Percentiles rank a stretch among this genome's conserved stretches.
These are phyloP conservation scores for Saccharomyces uvarum DNA, from an alignment of 1,139 yeast species.

Conservation along the genomic window DNA sequence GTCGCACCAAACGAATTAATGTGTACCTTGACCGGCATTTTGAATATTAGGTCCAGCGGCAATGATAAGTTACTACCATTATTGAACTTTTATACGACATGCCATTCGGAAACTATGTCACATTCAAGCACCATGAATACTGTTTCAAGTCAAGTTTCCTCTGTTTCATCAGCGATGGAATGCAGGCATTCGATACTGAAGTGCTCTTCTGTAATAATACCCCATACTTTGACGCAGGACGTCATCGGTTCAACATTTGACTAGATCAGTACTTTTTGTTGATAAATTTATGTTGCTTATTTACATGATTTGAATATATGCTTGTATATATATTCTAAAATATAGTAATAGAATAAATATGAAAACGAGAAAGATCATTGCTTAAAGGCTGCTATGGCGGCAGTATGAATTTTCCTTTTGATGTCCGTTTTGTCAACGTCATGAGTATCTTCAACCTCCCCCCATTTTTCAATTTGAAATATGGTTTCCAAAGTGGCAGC, in stretches of 20 bases:
- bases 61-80: not conserved
- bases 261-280: not conserved
- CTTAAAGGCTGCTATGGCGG: slow-evolving; percentile 53
- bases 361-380: slow-evolving; percentile 2
- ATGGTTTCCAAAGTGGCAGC: slow-evolving; percentile 76
- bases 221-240: not conserved
- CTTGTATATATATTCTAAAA: not conserved
- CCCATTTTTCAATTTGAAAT: slow-evolving; percentile 86
- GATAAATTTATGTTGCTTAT: not conserved
- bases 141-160: not conserved
- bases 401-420: slow-evolving; percentile 71
- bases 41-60: not conserved
- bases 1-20: slow-evolving; percentile 13
- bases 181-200: not conserved
- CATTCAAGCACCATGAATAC: not conserved
- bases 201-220: not conserved
- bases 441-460: slow-evolving; percentile 97
- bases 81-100: not conserved
- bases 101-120: not conserved
- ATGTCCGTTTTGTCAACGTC: slow-evolving; percentile 91
- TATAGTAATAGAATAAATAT: not conserved
- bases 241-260: not conserved
- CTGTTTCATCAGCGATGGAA: not conserved
- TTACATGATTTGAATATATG: not conserved
- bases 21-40: not conserved